Evolutionary conservation across 169 alveolate species (phyloP), one percentile per base, ranked within the genome.

Genomic region (Cryptosporidium canis): DNA sequence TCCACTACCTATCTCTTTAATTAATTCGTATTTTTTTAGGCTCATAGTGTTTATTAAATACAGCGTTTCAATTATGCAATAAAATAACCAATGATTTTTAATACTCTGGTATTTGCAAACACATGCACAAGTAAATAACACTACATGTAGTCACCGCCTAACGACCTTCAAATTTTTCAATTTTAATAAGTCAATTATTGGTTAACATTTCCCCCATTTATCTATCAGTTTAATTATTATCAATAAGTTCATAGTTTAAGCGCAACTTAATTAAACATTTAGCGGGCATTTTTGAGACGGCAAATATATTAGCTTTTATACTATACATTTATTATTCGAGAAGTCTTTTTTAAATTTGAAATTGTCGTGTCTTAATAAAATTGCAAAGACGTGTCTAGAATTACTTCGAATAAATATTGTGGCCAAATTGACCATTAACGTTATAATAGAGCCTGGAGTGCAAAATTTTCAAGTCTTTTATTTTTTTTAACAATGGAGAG

Each of bases 1-100:
- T 16, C 87, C 87, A 58, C 72, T 77, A 18, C 87, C 87, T 58
- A 77, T 77, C 47, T 77, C 87, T 31, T 77, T 77, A 27, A 77
- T 61, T 43, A 77, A 24, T 41, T 39, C 27, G 66, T 77, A 77
- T 43, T 55, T 77, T 35, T 39, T 43, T 44, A 44, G 29, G 12
- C 33, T 0, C 48, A 24, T 31, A 24, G 45, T 43, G 21, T 37
- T 41, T 61, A 35, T 27, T 3, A 29, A 61, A 61, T 61, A 12
- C 24, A 27, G 6, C 31, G 27, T 61, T 14, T 61, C n/a, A 61
- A 41, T 1, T 67, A 21, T 45, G 12, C 16, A 35, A 66, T 67
- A 7, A 39, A 43, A 41, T 44, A 67, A 43, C n/a, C 21, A 21
- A 0, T 27, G 9, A 67, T 21, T 41, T 24, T 5, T 21, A 29